phyloP scores from a whole-genome alignment of 768 basidiomycete genomes.

The Lyophyllum decastes region DNA sequence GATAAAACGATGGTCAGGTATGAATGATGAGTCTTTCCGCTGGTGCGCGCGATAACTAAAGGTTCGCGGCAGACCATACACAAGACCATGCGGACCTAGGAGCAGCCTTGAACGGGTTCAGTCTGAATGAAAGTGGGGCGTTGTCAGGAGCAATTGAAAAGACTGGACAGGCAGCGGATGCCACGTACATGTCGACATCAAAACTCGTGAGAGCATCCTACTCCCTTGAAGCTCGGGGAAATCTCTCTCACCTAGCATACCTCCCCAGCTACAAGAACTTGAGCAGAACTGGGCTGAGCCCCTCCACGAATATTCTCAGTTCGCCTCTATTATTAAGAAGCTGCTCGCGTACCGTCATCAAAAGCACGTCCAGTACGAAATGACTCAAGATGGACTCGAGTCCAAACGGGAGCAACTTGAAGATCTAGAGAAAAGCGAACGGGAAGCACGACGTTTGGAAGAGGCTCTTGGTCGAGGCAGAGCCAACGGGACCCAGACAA shows the following conservation, averaged over 20 bases:
- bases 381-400: constrained; percentile 91
- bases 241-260: constrained; percentile 9
- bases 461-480: constrained; percentile 76
- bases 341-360: constrained; percentile 94
- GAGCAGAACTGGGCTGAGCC: constrained; percentile 97
- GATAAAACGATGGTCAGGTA: constrained; percentile 94
- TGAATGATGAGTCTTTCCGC: constrained; percentile 21
- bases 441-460: constrained; percentile 86
- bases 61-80: constrained; percentile 58
- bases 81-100: constrained; percentile 92
- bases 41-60: constrained; percentile 6
- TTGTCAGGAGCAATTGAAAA: constrained; percentile 90
- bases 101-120: constrained; percentile 90
- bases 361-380: constrained; percentile 97
- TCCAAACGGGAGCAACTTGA: constrained; percentile 81
- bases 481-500: constrained; percentile 24
- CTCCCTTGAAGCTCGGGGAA: neutral
- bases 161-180: constrained; percentile 94
- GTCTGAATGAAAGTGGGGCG: constrained; percentile 77
- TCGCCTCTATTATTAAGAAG: constrained; percentile 92
- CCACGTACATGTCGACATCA: constrained; percentile 91
- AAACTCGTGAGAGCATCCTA: constrained; percentile 60
- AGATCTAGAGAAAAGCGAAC: constrained; percentile 90
- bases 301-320: constrained; percentile 93
- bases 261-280: constrained; percentile 80